A percentile compares a stretch with the other conserved stretches of the same genome.
Evolutionary conservation across 148 eudicot species (phyloP).

Genomic region (Silene latifolia): DNA sequence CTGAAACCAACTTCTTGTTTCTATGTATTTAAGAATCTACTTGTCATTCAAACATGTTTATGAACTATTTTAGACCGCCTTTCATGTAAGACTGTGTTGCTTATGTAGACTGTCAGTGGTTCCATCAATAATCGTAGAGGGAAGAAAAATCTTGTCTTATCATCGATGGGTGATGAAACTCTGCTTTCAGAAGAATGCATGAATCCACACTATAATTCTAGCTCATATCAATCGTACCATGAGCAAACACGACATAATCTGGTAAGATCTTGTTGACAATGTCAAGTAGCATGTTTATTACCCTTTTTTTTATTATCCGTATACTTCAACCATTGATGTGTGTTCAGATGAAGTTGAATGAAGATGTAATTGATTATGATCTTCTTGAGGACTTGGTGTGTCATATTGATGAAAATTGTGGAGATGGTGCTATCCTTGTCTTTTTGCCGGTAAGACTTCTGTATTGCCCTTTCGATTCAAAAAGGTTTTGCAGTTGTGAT

Average conservation of each 20-base stretch:
- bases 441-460: conserved; percentile 77
- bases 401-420: conserved; percentile 76
- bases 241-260: conserved; percentile 78
- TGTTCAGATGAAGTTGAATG: conserved; percentile 76
- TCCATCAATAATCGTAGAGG: conserved; percentile 77
- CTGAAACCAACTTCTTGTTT: neutral
- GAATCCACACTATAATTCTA: conserved; percentile 62
- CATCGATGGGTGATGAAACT: conserved; percentile 86
- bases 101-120: conserved; percentile 42
- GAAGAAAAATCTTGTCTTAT: conserved; percentile 75
- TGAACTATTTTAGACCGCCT: neutral
- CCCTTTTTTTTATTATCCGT: conserved; percentile 7
- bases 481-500: neutral
- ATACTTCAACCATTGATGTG: conserved; percentile 11
- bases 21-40: neutral
- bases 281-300: conserved; percentile 11
- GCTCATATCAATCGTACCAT: conserved; percentile 60
- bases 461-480: neutral
- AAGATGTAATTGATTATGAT: conserved; percentile 95
- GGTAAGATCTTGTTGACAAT: conserved; percentile 42
- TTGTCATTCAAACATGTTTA: neutral
- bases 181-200: conserved; percentile 61
- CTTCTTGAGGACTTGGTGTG: conserved; percentile 93
- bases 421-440: conserved; percentile 85
- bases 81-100: neutral